A percentile compares a stretch with the other conserved stretches of the same genome.
These are phyloP conservation scores for Angomonas deanei DNA, from an alignment of 208 protist genomes.

Conservation along the genomic window DNA sequence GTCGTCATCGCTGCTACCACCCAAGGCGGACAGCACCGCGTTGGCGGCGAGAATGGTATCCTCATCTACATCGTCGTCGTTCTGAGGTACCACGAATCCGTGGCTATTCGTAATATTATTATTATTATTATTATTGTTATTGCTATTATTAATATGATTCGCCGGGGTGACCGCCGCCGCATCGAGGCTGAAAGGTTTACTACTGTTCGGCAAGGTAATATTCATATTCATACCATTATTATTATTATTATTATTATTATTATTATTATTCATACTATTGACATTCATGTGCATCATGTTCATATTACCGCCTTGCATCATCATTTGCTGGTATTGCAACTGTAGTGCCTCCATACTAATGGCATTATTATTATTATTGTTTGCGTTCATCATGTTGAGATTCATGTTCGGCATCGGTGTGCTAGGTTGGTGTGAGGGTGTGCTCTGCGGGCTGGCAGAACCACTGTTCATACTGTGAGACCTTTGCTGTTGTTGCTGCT, in stretches of 20 bases:
- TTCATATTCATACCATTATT: neutral
- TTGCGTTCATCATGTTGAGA: neutral
- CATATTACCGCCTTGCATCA: too few species aligned
- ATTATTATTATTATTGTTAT: slow-evolving; percentile 5
- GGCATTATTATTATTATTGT: neutral
- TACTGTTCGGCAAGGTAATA: too few species aligned
- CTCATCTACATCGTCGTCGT: slow-evolving; percentile 20
- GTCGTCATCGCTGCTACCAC: slow-evolving; percentile 5
- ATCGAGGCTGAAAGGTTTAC: too few species aligned
- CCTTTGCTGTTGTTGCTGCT: slow-evolving; percentile 7
- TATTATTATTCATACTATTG: neutral
- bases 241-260: neutral
- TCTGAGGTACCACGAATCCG: slow-evolving; percentile 2
- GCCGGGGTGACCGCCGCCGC: neutral
- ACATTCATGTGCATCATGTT: neutral
- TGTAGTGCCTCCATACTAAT: too few species aligned
- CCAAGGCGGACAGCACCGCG: slow-evolving; percentile 22
- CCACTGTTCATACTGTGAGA: too few species aligned
- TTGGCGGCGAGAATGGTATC: slow-evolving; percentile 21
- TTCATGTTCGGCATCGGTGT: neutral
- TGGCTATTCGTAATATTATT: neutral
- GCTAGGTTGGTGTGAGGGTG: slow-evolving; percentile 5
- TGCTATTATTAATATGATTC: neutral
- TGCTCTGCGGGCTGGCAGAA: too few species aligned
- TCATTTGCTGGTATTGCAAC: too few species aligned